phyloP scores from a whole-genome alignment of 1,284 basidiomycete genomes.

The Taiwanofungus camphoratus region DNA sequence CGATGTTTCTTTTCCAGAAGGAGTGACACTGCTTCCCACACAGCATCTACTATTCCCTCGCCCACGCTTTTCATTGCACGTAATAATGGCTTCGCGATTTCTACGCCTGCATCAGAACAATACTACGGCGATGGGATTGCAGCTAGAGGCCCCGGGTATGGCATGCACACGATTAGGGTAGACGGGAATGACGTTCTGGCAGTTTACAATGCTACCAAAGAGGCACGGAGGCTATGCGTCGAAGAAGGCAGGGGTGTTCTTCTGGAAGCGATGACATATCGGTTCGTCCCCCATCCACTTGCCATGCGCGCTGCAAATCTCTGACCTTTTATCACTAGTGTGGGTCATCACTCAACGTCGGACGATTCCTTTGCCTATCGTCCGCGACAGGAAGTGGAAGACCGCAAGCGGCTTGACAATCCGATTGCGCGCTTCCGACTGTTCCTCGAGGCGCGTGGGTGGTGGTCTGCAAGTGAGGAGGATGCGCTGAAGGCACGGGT shows the following conservation, averaged over 20 bases:
- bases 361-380: conserved; percentile 93
- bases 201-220: conserved; percentile 75
- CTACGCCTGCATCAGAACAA: conserved; percentile 87
- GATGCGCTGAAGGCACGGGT: conserved; percentile 63
- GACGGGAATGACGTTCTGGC: conserved; percentile 94
- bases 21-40: neutral
- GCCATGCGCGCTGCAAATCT: neutral
- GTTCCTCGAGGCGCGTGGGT: conserved; percentile 78
- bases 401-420: conserved; percentile 83
- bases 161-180: conserved; percentile 85
- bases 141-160: conserved; percentile 89
- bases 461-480: conserved; percentile 83
- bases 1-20: neutral
- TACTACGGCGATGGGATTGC: conserved; percentile 93
- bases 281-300: conserved; percentile 34
- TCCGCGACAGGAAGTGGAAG: conserved; percentile 79
- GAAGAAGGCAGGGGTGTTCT: conserved; percentile 80
- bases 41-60: conserved; percentile 66
- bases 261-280: conserved; percentile 90
- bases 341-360: conserved; percentile 94
- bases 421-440: conserved; percentile 81
- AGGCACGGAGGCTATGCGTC: conserved; percentile 74
- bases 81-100: conserved; percentile 93
- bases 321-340: conserved; percentile 33
- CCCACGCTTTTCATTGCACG: conserved; percentile 74